phyloP scores from a whole-genome alignment of 1,284 basidiomycete species.

The Sporisorium iseilematis-ciliati region DNA sequence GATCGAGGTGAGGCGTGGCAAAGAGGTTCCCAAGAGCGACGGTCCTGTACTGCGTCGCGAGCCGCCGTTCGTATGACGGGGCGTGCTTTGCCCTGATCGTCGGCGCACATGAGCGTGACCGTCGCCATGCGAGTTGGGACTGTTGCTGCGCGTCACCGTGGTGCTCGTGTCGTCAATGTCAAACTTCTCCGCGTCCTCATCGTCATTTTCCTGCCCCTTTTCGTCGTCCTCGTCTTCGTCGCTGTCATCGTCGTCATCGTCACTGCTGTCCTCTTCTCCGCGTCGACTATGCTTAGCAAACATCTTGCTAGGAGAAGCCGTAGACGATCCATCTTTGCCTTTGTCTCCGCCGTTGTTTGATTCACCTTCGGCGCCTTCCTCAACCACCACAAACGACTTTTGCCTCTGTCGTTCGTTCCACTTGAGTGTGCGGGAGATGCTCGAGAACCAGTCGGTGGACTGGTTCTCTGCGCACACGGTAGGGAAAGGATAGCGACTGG shows the following conservation, averaged over 20 bases:
- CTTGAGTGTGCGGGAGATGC: constrained; percentile 93
- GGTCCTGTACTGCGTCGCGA: constrained; percentile 29
- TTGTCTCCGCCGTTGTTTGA: constrained; percentile 26
- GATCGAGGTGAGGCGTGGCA: constrained; percentile 44
- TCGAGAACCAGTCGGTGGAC: constrained; percentile 97
- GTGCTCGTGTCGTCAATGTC: constrained; percentile 67
- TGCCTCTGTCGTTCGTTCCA: constrained; percentile 73
- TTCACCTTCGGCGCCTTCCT: constrained; percentile 79
- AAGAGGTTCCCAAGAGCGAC: constrained; percentile 27
- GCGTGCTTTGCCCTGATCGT: constrained; percentile 37
- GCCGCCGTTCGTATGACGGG: constrained; percentile 21
- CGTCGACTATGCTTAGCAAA: constrained; percentile 38
- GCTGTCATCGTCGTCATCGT: constrained; percentile 39
- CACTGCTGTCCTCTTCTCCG: constrained; percentile 25
- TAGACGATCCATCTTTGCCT: constrained; percentile 22
- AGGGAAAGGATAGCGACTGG: constrained; percentile 97
- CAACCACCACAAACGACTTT: constrained; percentile 71
- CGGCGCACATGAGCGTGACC: constrained; percentile 33
- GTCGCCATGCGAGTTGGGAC: constrained; percentile 40
- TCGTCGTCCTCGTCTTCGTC: constrained; percentile 40
- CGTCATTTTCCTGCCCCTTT: constrained; percentile 43
- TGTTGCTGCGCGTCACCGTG: constrained; percentile 50
- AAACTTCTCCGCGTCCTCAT: constrained; percentile 59
- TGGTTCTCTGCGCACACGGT: constrained; percentile 98
- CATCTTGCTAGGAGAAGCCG: constrained; percentile 29